Conservation (phyloP, 768 basidiomycete genomes). For the Suillus decipiens region DNA sequence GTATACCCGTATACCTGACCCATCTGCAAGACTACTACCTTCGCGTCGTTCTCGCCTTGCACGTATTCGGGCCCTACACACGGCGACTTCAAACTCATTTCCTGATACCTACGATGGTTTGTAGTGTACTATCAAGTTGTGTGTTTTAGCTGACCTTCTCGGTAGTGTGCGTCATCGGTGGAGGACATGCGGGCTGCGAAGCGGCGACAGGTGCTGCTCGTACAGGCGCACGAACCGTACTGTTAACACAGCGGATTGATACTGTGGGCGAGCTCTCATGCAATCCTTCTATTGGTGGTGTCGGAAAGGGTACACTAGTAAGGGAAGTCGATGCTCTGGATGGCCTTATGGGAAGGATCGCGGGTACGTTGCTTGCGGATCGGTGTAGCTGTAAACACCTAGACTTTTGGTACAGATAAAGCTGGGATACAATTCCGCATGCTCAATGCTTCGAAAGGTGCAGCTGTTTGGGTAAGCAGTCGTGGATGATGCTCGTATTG, state of each 20-base stretch:
- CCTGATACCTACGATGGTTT: constrained; percentile 28
- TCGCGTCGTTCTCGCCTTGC: neutral
- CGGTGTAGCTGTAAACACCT: neutral
- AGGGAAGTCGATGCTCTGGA: constrained; percentile 90
- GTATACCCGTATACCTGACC: no score
- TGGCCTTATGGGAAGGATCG: constrained; percentile 80
- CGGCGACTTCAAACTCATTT: neutral
- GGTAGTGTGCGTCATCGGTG: constrained; percentile 83
- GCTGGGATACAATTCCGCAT: constrained; percentile 90
- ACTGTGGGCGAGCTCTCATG: constrained; percentile 87
- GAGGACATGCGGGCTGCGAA: constrained; percentile 92
- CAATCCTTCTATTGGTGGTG: constrained; percentile 90
- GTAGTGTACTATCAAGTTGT: constrained; percentile 6
- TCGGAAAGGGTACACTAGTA: constrained; percentile 92
- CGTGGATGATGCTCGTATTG: no score
- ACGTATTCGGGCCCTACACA: neutral
- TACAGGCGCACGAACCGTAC: constrained; percentile 75
- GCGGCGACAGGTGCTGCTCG: constrained; percentile 87
- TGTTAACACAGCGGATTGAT: constrained; percentile 80
- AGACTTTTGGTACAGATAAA: constrained; percentile 55
- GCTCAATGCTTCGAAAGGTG: constrained; percentile 81
- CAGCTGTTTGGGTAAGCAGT: constrained; percentile 80
- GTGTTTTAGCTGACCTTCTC: constrained; percentile 42
- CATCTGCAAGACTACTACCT: neutral
- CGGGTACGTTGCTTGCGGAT: constrained; percentile 50